These are phyloP conservation scores for Nemania diffusa DNA, from an alignment of 2,329 filamentous ascomycete genomes.

Conservation along the genomic window DNA sequence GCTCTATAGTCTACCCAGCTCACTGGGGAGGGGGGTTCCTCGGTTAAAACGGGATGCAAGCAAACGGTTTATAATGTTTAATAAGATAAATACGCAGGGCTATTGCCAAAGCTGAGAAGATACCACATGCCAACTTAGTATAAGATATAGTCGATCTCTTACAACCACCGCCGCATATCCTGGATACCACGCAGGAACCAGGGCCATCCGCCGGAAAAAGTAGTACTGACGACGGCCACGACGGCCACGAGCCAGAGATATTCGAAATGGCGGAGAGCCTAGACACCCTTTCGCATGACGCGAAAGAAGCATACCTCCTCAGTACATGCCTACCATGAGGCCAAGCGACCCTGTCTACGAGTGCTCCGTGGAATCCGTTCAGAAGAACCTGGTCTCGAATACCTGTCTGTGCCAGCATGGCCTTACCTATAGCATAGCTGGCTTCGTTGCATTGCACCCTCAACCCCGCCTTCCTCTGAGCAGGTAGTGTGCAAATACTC, in stretches of 20 bases:
- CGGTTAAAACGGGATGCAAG: slow-evolving; percentile 3
- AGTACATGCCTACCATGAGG: not conserved
- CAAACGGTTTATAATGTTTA: slow-evolving; percentile 7
- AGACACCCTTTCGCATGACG: slow-evolving; percentile 6
- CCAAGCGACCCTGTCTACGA: not conserved
- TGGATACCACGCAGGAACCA: slow-evolving; percentile 3
- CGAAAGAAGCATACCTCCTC: not conserved
- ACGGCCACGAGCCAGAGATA: not conserved
- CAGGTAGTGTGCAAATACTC: slow-evolving; percentile 5
- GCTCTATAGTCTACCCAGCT: slow-evolving; percentile 22
- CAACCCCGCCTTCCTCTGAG: slow-evolving; percentile 31
- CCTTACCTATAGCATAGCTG: slow-evolving; percentile 20
- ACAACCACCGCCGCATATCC: slow-evolving; percentile 21
- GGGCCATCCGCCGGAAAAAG: not conserved
- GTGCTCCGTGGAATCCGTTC: slow-evolving; percentile 18
- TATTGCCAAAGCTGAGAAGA: not conserved
- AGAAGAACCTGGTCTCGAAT: slow-evolving; percentile 18
- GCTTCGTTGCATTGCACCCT: slow-evolving; percentile 21
- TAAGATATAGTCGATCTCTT: slow-evolving; percentile 8
- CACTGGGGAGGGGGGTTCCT: not conserved
- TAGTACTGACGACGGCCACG: not conserved
- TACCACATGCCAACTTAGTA: not conserved
- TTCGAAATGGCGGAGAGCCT: not conserved
- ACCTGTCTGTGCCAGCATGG: not conserved
- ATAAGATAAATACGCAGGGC: not conserved